phyloP scores from a whole-genome alignment of 1,139 yeast species.

The Magnusiomyces starmeri region DNA sequence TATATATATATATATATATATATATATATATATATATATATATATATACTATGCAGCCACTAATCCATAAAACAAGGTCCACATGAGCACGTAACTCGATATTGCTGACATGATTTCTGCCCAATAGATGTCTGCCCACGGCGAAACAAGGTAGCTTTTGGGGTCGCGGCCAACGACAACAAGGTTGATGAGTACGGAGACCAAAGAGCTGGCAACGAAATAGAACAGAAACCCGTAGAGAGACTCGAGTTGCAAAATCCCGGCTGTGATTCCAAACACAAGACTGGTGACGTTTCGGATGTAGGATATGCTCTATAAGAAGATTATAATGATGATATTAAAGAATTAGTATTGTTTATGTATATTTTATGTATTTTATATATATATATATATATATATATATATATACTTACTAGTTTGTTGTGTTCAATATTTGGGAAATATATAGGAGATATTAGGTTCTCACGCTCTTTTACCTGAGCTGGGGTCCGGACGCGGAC shows the following conservation, averaged over 20 bases:
- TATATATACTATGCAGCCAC: slow-evolving; percentile 25
- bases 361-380: background rate
- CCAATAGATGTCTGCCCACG: slow-evolving; percentile 50
- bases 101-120: slow-evolving; percentile 51
- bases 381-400: background rate
- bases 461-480: slow-evolving; percentile 10
- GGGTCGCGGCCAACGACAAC: slow-evolving; percentile 43
- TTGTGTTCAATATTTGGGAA: slow-evolving; percentile 10
- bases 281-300: slow-evolving; percentile 62
- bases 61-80: slow-evolving; percentile 76
- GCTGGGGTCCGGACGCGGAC: no score
- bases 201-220: slow-evolving; percentile 41
- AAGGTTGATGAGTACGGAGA: slow-evolving; percentile 40
- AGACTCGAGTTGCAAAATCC: slow-evolving; percentile 63
- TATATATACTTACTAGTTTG: slow-evolving; percentile 8
- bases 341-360: background rate
- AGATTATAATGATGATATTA: background rate
- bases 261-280: slow-evolving; percentile 63
- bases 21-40: no score
- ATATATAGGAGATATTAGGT: slow-evolving; percentile 14
- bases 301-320: slow-evolving; percentile 38
- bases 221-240: slow-evolving; percentile 56
- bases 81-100: slow-evolving; percentile 71
- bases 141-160: slow-evolving; percentile 43
- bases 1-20: no score